phyloP scores from a whole-genome alignment of 2,329 filamentous ascomycete species.

The Pyrenophora tritici-repentis region DNA sequence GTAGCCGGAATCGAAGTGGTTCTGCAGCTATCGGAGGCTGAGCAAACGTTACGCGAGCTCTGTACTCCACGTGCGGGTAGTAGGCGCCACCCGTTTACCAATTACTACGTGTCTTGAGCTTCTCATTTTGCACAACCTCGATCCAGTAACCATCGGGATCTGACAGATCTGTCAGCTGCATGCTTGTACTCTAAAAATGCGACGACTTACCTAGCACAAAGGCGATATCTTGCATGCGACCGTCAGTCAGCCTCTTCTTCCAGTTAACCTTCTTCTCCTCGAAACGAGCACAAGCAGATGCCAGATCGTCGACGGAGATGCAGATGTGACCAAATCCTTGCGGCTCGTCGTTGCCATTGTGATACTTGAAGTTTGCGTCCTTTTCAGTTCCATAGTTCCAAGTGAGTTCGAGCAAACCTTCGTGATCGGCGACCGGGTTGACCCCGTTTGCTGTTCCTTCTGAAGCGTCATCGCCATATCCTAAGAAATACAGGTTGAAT shows the following conservation, averaged over 20 bases:
- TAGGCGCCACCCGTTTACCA: conserved; percentile 37
- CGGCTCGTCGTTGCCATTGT: conserved; percentile 88
- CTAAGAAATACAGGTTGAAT: conserved; percentile 94
- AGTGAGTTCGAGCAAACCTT: conserved; percentile 88
- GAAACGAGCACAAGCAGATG: conserved; percentile 83
- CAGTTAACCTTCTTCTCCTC: conserved; percentile 81
- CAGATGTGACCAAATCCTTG: conserved; percentile 96
- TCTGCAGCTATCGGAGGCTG: conserved; percentile 19
- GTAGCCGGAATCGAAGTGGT: conserved; percentile 14
- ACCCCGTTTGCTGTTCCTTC: conserved; percentile 60
- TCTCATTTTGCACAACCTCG: conserved; percentile 77
- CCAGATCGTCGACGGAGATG: conserved; percentile 83
- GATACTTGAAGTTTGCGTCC: conserved; percentile 81
- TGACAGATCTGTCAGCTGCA: conserved; percentile 25
- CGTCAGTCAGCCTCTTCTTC: conserved; percentile 95
- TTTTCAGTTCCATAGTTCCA: conserved; percentile 87
- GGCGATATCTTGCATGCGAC: conserved; percentile 88
- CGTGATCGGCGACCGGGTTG: conserved; percentile 67
- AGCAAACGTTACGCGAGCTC: conserved; percentile 17
- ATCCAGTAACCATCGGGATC: conserved; percentile 84
- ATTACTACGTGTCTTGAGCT: conserved; percentile 55
- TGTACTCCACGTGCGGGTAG: conserved; percentile 13
- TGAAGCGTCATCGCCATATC: conserved; percentile 63
- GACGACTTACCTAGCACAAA: conserved; percentile 70
- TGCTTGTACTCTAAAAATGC: neutral